Evolutionary conservation across 2,329 filamentous ascomycete species (phyloP).

Genomic region (Chrysoporthe deuterocubensis): DNA sequence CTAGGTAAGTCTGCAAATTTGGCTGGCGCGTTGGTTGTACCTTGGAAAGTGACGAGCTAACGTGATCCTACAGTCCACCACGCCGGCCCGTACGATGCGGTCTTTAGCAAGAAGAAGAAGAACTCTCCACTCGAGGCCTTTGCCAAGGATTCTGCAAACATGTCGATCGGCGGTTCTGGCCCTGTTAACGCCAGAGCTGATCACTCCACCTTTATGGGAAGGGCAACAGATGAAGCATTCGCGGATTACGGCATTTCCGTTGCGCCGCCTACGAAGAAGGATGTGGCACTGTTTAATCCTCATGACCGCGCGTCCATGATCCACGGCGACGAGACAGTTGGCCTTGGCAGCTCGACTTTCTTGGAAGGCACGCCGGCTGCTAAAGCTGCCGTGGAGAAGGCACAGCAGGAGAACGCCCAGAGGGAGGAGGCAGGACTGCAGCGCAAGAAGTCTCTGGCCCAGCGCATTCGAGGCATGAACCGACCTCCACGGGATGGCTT

Average conservation of each 20-base stretch:
- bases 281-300: conserved; percentile 68
- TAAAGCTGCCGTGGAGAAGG: conserved; percentile 75
- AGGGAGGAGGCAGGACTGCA: conserved; percentile 66
- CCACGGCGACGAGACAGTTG: conserved; percentile 81
- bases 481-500: conserved; percentile 64
- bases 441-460: conserved; percentile 93
- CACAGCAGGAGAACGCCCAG: conserved; percentile 67
- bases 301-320: conserved; percentile 70
- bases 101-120: conserved; percentile 84
- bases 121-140: conserved; percentile 96
- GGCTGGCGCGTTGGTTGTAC: not conserved
- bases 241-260: conserved; percentile 63
- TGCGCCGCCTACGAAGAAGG: conserved; percentile 40
- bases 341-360: conserved; percentile 93
- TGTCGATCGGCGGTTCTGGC: conserved; percentile 84
- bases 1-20: conserved; percentile 58
- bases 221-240: conserved; percentile 81
- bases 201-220: conserved; percentile 84
- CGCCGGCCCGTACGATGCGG: conserved; percentile 95
- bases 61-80: conserved; percentile 73
- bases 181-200: conserved; percentile 82
- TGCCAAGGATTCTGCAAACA: conserved; percentile 89
- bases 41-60: conserved; percentile 8
- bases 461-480: conserved; percentile 85
- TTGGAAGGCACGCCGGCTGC: conserved; percentile 91